These are phyloP conservation scores for Candida caryicola DNA, from an alignment of 805 yeast species.

Conservation along the genomic window DNA sequence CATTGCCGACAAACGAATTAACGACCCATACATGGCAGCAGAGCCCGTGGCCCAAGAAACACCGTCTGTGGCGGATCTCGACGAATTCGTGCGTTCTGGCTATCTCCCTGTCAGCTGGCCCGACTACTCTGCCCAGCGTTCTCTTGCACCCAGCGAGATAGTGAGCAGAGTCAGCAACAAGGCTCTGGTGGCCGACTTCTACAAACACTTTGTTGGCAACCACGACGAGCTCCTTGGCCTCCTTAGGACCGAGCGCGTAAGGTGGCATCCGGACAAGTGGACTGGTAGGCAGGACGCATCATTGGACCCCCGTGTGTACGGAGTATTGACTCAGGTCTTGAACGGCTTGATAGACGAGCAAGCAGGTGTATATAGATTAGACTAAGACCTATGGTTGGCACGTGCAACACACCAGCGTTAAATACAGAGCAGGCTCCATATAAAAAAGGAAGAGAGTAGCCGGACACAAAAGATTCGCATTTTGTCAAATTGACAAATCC, in stretches of 20 bases:
- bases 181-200: conserved; percentile 25
- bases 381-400: no score
- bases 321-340: conserved; percentile 28
- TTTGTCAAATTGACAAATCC: no score
- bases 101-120: not conserved
- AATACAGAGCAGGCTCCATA: no score
- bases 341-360: conserved; percentile 28
- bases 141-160: conserved; percentile 10
- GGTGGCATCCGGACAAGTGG: conserved; percentile 77
- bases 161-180: conserved; percentile 18
- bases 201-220: conserved; percentile 16
- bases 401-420: no score
- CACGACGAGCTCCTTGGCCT: conserved; percentile 18
- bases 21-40: conserved; percentile 32
- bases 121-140: conserved; percentile 1
- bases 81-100: not conserved
- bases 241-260: conserved; percentile 49
- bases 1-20: conserved; percentile 38
- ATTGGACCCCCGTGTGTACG: conserved; percentile 27
- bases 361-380: no score
- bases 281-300: conserved; percentile 16
- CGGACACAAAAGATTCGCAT: no score
- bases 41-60: not conserved
- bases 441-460: no score
- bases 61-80: not conserved